phyloP scores from a whole-genome alignment of 371 early-diverging fungal genomes.

The Zancudomyces culisetae region DNA sequence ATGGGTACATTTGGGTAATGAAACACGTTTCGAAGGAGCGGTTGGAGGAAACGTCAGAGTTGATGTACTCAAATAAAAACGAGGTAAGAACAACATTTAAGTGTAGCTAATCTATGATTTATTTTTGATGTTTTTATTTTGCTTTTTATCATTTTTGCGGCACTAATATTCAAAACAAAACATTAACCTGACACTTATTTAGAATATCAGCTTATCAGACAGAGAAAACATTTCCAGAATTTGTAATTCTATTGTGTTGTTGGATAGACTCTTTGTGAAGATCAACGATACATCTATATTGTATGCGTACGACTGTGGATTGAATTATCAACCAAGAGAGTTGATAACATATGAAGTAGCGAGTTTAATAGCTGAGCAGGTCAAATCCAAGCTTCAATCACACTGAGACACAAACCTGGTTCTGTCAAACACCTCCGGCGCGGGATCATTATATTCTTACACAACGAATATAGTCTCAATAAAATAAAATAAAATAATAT shows the following conservation, averaged over 20 bases:
- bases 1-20: constrained; percentile 92
- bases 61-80: constrained; percentile 58
- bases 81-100: no score
- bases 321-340: constrained; percentile 33
- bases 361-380: constrained; percentile 15
- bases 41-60: constrained; percentile 44
- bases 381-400: constrained; percentile 11
- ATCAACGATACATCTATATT: constrained; percentile 73
- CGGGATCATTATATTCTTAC: no score
- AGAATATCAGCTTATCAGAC: constrained; percentile 17
- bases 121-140: no score
- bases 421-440: no score
- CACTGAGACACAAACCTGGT: constrained; percentile 8
- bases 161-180: no score
- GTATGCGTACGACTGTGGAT: constrained; percentile 60
- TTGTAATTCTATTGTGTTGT: constrained; percentile 57
- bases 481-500: not conserved
- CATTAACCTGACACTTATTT: no score
- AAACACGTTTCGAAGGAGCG: constrained; percentile 44
- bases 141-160: no score
- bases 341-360: constrained; percentile 36
- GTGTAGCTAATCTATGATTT: no score
- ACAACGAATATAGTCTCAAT: no score
- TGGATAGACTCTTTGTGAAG: constrained; percentile 49
- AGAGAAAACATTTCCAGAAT: constrained; percentile 73